Base-by-base conservation (phyloP, 2,329 filamentous ascomycete genomes). In the Microascus cirrosus region DNA sequence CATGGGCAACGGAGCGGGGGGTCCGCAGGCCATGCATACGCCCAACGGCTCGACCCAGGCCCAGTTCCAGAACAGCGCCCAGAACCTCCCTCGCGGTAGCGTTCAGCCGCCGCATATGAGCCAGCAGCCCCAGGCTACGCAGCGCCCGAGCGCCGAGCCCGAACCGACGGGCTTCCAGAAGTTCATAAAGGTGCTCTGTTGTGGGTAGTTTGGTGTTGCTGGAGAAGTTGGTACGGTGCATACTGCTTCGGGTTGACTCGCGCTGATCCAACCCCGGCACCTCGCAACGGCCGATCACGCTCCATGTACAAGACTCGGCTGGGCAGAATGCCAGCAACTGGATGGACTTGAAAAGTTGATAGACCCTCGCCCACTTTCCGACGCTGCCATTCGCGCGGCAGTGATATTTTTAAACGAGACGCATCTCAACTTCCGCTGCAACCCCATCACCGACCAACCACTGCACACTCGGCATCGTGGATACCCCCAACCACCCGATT, bases 61-160 rank as follows among this genome's bases (percentile, higher is more conserved):
- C 64, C 93, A 96, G 71, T 96, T 96, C 80, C 91, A 95, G 77
- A 93, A 90, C 80, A 96, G 90, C 76, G 89, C 88, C 68, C 89
- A 90, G 71, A 94, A 96, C 72, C 81, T 95, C 63, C 82, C 87
- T 55, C 84, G 83, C 66, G 84, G 81, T 67, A 78, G 80, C 68
- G 81, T 80, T 61, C 77, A 80, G 61, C 83, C 85, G 68, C 77
- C 79, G 59, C 81, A 78, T 60, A 77, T 84, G 75, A 80, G 77
- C 54, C 53, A 54, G 53, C 69, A 69, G 56, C 76, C 78, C 62
- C 75, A 74, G 67, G 28, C 28, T 36, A 36, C 48, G 18, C 45
- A 32, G n/a, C 20, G 28, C 15, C 15, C 11, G 25, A 57, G 73
- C 68, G 79, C 80, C 62, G 76, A 80, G 65, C 79, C 85, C 63